A percentile compares a stretch with the other conserved stretches of the same genome.
Evolutionary conservation across 1,284 basidiomycete genomes (phyloP).

Genomic region (Puccinia horiana): DNA sequence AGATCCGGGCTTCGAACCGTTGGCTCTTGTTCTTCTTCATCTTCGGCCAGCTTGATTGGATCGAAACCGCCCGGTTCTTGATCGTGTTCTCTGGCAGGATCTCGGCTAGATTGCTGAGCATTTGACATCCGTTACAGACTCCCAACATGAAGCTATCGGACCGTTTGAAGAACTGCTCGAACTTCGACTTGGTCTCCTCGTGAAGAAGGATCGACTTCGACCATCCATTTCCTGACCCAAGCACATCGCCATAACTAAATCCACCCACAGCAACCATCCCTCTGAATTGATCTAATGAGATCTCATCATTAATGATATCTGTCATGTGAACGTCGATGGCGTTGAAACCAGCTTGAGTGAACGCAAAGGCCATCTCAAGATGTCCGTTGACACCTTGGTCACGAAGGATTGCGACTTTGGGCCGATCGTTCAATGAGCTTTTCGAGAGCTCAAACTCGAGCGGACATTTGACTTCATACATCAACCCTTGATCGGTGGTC

Average conservation of each 20-base stretch:
- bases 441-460: conserved; percentile 55
- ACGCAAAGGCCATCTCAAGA: conserved; percentile 97
- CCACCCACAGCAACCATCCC: conserved; percentile 95
- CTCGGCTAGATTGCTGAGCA: conserved; percentile 81
- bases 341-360: conserved; percentile 87
- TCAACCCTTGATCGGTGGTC: conserved; percentile 69
- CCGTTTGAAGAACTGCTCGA: conserved; percentile 77
- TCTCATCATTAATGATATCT: conserved; percentile 76
- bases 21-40: conserved; percentile 88
- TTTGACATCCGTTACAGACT: conserved; percentile 98
- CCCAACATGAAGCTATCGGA: conserved; percentile 83
- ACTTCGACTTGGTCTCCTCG: conserved; percentile 71
- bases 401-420: conserved; percentile 89
- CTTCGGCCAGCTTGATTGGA: conserved; percentile 71
- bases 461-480: conserved; percentile 73
- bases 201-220: conserved; percentile 88
- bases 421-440: conserved; percentile 63
- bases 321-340: conserved; percentile 98
- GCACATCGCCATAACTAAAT: conserved; percentile 97
- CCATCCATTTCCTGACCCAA: conserved; percentile 98
- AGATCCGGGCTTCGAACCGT: conserved; percentile 85
- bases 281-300: conserved; percentile 71
- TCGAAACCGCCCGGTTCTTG: neutral
- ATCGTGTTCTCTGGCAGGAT: conserved; percentile 79
- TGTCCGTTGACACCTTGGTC: conserved; percentile 99